Evolutionary conservation across 176 grass and related monocot genomes (phyloP).

Genomic region (Carex littledalei): DNA sequence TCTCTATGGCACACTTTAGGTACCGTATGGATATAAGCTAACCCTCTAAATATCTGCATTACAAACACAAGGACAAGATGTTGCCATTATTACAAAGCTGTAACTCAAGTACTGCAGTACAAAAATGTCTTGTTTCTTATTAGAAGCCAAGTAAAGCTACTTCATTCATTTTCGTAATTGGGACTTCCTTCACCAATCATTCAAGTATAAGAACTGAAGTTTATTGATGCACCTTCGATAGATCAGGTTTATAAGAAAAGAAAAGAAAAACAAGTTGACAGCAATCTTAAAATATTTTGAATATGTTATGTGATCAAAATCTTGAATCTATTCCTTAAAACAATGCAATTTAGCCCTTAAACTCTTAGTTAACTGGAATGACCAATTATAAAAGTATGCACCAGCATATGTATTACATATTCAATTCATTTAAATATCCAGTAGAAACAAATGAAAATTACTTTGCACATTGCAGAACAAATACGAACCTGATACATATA

Average conservation of each 20-base stretch:
- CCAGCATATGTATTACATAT: not conserved
- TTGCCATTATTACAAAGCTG: not conserved
- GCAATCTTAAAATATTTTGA: not conserved
- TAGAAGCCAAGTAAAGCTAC: not conserved
- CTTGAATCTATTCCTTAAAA: not conserved
- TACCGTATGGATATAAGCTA: constrained; percentile 89
- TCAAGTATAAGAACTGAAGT: not conserved
- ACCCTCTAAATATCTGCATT: constrained; percentile 81
- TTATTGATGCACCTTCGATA: not conserved
- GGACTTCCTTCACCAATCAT: not conserved
- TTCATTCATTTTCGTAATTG: not conserved
- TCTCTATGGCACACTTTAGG: constrained; percentile 97
- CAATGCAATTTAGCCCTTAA: not conserved
- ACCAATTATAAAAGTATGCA: not conserved
- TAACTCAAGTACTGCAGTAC: not conserved
- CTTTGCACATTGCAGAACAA: not conserved
- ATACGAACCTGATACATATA: constrained; percentile 77
- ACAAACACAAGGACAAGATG: not conserved
- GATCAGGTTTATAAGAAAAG: not conserved
- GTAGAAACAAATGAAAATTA: not conserved
- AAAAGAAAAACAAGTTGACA: not conserved
- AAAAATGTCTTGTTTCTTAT: not conserved
- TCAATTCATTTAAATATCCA: not conserved
- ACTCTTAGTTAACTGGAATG: not conserved
- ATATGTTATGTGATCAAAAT: not conserved